Evolutionary conservation across 2,329 filamentous ascomycete genomes (phyloP).

Genomic region (Myriosclerotinia scirpicola): DNA sequence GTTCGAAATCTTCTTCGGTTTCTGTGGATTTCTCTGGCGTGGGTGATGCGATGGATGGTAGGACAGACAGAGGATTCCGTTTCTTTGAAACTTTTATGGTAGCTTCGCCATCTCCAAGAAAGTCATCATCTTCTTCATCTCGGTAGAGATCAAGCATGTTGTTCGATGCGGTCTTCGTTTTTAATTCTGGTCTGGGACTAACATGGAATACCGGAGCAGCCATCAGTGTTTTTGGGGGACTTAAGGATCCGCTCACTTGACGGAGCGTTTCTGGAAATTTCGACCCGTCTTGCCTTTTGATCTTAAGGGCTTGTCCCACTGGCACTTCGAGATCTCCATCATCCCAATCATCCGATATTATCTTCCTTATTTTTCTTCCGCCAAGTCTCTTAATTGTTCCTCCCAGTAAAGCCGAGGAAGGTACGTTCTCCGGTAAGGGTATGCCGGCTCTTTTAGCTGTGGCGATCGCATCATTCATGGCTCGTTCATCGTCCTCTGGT

Average conservation of each 20-base stretch:
- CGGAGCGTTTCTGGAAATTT: constrained; percentile 68
- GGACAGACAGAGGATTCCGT: constrained; percentile 51
- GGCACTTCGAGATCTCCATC: constrained; percentile 75
- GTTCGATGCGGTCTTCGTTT: constrained; percentile 37
- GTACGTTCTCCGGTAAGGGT: constrained; percentile 82
- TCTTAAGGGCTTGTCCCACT: constrained; percentile 56
- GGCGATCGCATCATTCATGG: constrained; percentile 81
- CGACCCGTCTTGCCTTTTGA: constrained; percentile 61
- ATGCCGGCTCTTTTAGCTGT: constrained; percentile 88
- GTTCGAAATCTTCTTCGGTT: constrained; percentile 67
- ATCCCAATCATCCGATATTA: constrained; percentile 77
- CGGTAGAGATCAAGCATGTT: constrained; percentile 63
- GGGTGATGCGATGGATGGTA: constrained; percentile 56
- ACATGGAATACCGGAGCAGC: constrained; percentile 39
- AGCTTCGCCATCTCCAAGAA: constrained; percentile 61
- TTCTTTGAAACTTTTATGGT: constrained; percentile 69
- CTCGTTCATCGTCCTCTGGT: constrained; percentile 79
- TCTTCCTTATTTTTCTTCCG: constrained; percentile 68
- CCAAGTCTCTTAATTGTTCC: constrained; percentile 92
- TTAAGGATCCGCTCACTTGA: constrained; percentile 58
- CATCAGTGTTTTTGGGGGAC: constrained; percentile 50
- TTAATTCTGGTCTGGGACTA: constrained; percentile 33
- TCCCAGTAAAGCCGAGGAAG: constrained; percentile 83
- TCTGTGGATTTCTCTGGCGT: constrained; percentile 48
- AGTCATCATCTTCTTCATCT: constrained; percentile 61